These are phyloP conservation scores for Lyophyllum atratum DNA, from an alignment of 768 basidiomycete species.

Conservation along the genomic window DNA sequence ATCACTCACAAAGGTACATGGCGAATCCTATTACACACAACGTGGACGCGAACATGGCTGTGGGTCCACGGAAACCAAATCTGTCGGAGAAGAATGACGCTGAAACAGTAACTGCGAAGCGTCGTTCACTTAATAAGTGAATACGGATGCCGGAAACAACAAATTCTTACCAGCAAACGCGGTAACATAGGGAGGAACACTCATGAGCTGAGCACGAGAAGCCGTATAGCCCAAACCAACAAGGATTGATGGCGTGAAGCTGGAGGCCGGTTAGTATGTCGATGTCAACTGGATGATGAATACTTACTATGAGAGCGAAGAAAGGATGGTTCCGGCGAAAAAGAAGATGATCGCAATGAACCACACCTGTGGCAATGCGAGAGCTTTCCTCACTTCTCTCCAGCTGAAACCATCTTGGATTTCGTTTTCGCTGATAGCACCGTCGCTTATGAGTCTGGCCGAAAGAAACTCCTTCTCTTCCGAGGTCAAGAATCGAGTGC, in stretches of 20 bases:
- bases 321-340: constrained; percentile 41
- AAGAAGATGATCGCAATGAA: constrained; percentile 53
- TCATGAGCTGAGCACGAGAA: no score
- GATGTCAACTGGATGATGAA: no score
- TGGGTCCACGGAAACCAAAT: neutral
- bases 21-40: neutral
- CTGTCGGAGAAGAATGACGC: no score
- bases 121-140: no score
- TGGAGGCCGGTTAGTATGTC: no score
- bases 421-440: constrained; percentile 30
- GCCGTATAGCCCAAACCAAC: no score
- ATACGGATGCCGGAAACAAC: no score
- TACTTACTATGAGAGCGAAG: no score
- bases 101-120: no score
- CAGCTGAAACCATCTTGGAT: constrained; percentile 50
- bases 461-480: constrained; percentile 51
- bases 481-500: constrained; percentile 50
- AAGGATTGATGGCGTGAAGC: no score
- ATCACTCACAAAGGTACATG: neutral
- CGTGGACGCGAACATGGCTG: neutral
- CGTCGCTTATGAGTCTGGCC: constrained; percentile 40
- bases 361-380: constrained; percentile 55
- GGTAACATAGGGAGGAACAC: no score
- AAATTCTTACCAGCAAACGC: no score
- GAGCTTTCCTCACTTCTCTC: constrained; percentile 51